Percentiles rank a stretch among this genome's conserved stretches.
Conservation (phyloP, 768 basidiomycete species). For the Clathrus columnatus region DNA sequence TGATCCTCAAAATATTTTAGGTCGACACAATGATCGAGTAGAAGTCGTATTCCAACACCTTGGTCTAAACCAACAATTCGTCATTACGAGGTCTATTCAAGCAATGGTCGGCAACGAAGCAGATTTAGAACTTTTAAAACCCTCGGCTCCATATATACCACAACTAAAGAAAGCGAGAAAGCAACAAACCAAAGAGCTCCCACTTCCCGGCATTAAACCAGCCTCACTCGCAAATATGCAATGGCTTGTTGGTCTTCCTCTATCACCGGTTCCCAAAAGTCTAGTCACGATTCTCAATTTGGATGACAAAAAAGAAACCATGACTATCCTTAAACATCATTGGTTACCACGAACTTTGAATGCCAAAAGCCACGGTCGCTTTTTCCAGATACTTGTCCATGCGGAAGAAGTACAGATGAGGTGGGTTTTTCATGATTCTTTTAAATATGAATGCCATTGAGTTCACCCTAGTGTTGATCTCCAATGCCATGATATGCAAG, state of each 20-base stretch:
- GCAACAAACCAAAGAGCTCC: conserved; percentile 12
- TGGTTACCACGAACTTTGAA: conserved; percentile 32
- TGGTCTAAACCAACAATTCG: conserved; percentile 25
- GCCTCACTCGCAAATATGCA: conserved; percentile 5
- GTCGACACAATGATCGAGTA: conserved; percentile 38
- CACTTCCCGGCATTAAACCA: conserved; percentile 18
- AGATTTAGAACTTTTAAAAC: conserved; percentile 40
- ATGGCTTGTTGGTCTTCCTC: background rate
- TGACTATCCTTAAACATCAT: conserved; percentile 17
- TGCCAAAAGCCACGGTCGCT: conserved; percentile 31
- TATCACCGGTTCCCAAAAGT: background rate
- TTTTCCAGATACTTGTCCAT: conserved; percentile 48
- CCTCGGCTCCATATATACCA: conserved; percentile 37
- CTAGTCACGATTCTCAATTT: conserved; percentile 7
- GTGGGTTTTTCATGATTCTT: conserved; percentile 19
- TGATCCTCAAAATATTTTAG: conserved; percentile 14
- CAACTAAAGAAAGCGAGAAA: conserved; percentile 9
- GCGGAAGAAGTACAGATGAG: conserved; percentile 41
- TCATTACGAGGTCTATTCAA: conserved; percentile 36
- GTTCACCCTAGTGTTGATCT: conserved; percentile 14
- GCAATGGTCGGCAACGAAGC: conserved; percentile 40
- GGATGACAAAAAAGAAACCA: conserved; percentile 30
- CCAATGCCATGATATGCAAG: conserved; percentile 26
- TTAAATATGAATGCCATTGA: background rate
- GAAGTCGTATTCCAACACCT: conserved; percentile 34